These are phyloP conservation scores for Plasmodium cynomolgi DNA, from an alignment of 169 alveolate species.

Conservation along the genomic window DNA sequence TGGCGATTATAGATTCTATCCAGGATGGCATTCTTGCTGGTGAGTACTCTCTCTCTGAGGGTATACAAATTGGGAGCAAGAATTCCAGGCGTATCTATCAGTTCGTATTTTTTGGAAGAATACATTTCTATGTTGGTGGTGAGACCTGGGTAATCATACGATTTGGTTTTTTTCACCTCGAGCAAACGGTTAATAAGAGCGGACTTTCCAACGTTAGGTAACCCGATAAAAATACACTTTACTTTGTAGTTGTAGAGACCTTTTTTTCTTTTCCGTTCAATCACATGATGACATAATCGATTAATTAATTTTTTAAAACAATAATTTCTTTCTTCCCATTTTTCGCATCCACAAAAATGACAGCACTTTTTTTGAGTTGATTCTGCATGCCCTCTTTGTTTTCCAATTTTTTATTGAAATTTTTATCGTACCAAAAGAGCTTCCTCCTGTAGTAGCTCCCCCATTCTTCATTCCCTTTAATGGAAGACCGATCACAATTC, in stretches of 20 bases:
- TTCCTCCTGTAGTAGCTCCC: constrained; percentile 81
- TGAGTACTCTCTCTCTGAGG: constrained; percentile 27
- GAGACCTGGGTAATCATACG: constrained; percentile 86
- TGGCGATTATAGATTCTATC: constrained; percentile 39
- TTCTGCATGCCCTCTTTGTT: constrained; percentile 58
- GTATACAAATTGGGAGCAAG: constrained; percentile 79
- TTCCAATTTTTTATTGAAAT: constrained; percentile 75
- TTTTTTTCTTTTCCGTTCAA: constrained; percentile 73
- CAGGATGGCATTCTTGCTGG: constrained; percentile 39
- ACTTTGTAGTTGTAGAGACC: constrained; percentile 82
- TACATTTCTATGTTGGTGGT: constrained; percentile 77
- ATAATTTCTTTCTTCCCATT: constrained; percentile 80
- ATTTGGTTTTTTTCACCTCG: constrained; percentile 82
- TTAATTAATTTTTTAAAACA: constrained; percentile 79
- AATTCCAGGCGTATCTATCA: constrained; percentile 86
- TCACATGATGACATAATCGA: constrained; percentile 76
- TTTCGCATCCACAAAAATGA: constrained; percentile 82
- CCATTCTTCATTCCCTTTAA: constrained; percentile 83
- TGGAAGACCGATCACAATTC: constrained; percentile 79
- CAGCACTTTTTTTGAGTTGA: constrained; percentile 78
- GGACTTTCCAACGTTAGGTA: constrained; percentile 89
- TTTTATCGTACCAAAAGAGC: constrained; percentile 61
- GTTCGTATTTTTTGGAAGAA: constrained; percentile 77
- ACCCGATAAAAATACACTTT: constrained; percentile 85
- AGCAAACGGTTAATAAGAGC: constrained; percentile 85